Conservation (phyloP, 2,329 filamentous ascomycete genomes). For the Phoma herbarum region DNA sequence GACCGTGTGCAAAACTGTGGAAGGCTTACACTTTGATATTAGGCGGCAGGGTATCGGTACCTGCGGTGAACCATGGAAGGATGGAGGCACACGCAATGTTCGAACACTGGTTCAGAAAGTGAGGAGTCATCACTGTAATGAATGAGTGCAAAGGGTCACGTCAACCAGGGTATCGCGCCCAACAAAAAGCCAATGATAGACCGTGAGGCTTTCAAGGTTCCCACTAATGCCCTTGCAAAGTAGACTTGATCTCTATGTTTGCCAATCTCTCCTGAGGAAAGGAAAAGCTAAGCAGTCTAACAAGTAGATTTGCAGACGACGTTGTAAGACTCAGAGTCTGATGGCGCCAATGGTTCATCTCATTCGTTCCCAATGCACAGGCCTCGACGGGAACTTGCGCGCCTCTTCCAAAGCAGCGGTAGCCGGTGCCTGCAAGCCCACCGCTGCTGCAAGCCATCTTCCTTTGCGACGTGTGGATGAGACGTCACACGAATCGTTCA, state of each 20-base stretch:
- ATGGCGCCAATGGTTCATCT: slow-evolving; percentile 13
- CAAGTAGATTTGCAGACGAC: not conserved
- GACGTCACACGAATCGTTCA: slow-evolving; percentile 1
- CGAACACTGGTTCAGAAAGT: not conserved
- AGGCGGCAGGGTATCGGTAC: not conserved
- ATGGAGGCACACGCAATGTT: not conserved
- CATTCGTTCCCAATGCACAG: slow-evolving; percentile 21
- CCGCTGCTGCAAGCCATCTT: slow-evolving; percentile 18
- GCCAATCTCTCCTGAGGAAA: not conserved
- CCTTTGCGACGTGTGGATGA: not conserved
- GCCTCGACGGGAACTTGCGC: slow-evolving; percentile 17
- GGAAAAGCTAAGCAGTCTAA: not conserved
- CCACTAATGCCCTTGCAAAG: not conserved
- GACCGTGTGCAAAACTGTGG: not conserved
- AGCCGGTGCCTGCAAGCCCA: slow-evolving; percentile 17
- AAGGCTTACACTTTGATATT: not conserved
- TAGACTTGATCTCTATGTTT: not conserved
- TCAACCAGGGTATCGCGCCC: not conserved
- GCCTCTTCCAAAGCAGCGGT: slow-evolving; percentile 15
- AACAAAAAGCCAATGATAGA: not conserved
- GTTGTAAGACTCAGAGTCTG: slow-evolving; percentile 3
- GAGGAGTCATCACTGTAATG: not conserved
- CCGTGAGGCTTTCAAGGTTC: not conserved
- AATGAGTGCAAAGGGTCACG: not conserved
- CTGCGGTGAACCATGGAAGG: not conserved